These are phyloP conservation scores for Pseudevernia furfuracea DNA, from an alignment of 495 filamentous ascomycete genomes.

Conservation along the genomic window DNA sequence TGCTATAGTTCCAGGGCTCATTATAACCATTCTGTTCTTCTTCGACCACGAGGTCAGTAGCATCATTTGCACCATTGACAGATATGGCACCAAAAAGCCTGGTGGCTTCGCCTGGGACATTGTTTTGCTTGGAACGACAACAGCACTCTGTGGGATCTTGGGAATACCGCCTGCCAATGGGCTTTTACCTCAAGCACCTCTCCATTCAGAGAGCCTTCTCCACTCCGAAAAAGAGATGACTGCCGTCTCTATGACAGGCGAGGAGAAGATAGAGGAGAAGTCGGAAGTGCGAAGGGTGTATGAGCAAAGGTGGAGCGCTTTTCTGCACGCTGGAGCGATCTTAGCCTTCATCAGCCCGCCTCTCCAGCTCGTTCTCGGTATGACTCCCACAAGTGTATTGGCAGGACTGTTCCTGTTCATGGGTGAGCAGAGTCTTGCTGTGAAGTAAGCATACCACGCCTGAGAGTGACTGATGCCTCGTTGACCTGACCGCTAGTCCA, in stretches of 20 bases:
- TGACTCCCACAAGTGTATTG: slow-evolving; percentile 61
- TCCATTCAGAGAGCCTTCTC: slow-evolving; percentile 61
- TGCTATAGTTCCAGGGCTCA: slow-evolving; percentile 56
- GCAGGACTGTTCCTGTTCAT: slow-evolving; percentile 67
- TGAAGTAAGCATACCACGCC: slow-evolving; percentile 40
- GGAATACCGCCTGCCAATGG: slow-evolving; percentile 66
- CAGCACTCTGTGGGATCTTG: slow-evolving; percentile 59
- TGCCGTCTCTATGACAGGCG: slow-evolving; percentile 14
- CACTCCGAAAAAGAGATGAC: slow-evolving; percentile 44
- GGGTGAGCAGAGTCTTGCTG: slow-evolving; percentile 62
- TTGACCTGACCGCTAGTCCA: slow-evolving; percentile 35
- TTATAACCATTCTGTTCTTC: slow-evolving; percentile 65
- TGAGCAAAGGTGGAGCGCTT: slow-evolving; percentile 62
- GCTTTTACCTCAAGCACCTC: slow-evolving; percentile 59
- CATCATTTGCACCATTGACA: slow-evolving; percentile 64
- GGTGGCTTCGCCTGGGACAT: slow-evolving; percentile 67
- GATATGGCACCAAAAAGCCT: slow-evolving; percentile 59
- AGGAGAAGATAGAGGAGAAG: slow-evolving; percentile 29
- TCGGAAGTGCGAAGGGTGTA: slow-evolving; percentile 46
- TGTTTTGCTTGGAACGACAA: slow-evolving; percentile 58
- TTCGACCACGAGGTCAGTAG: slow-evolving; percentile 70
- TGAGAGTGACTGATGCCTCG: neutral
- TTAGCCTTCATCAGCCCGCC: slow-evolving; percentile 56
- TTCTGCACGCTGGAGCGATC: slow-evolving; percentile 56
- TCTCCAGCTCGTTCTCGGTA: slow-evolving; percentile 59